These are phyloP conservation scores for Penicillium simplicissimum DNA, from an alignment of 495 filamentous ascomycete genomes.

Conservation along the genomic window DNA sequence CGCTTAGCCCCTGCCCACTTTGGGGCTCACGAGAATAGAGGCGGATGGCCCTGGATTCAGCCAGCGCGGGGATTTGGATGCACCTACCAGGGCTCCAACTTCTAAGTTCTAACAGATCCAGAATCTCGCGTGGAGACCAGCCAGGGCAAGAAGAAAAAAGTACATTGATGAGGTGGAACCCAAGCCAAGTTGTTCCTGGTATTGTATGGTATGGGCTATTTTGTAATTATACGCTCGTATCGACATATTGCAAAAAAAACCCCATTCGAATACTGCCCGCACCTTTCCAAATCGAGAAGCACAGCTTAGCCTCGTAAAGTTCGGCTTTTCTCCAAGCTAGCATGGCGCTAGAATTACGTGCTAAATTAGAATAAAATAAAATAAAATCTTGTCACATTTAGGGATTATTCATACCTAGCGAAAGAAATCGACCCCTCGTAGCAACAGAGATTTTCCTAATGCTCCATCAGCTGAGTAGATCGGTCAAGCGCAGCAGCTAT, in stretches of 20 bases:
- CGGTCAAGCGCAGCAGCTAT: constrained; percentile 5
- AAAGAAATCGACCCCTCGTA: background rate
- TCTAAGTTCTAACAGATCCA: constrained; percentile 4
- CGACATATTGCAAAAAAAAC: background rate
- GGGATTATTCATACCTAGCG: background rate
- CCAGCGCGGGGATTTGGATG: constrained; percentile 8
- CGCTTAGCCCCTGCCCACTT: background rate
- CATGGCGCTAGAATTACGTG: constrained; percentile 10
- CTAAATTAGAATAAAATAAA: background rate
- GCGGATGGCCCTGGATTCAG: background rate
- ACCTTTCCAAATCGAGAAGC: background rate
- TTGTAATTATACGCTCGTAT: constrained; percentile 4
- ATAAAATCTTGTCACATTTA: background rate
- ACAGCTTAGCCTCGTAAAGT: constrained; percentile 2
- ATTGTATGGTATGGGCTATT: background rate
- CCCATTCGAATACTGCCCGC: background rate
- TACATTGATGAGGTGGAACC: background rate
- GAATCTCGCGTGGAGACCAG: constrained; percentile 8
- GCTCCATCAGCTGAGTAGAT: constrained; percentile 12
- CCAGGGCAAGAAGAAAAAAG: background rate
- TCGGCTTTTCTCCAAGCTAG: constrained; percentile 1
- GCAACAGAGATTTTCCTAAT: constrained; percentile 12
- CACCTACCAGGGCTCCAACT: constrained; percentile 4
- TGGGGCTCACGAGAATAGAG: constrained; percentile 11
- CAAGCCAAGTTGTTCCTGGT: background rate